Evolutionary conservation across 129 eudicot species (phyloP), one percentile per base, ranked within the genome.

Genomic region (Centella asiatica): DNA sequence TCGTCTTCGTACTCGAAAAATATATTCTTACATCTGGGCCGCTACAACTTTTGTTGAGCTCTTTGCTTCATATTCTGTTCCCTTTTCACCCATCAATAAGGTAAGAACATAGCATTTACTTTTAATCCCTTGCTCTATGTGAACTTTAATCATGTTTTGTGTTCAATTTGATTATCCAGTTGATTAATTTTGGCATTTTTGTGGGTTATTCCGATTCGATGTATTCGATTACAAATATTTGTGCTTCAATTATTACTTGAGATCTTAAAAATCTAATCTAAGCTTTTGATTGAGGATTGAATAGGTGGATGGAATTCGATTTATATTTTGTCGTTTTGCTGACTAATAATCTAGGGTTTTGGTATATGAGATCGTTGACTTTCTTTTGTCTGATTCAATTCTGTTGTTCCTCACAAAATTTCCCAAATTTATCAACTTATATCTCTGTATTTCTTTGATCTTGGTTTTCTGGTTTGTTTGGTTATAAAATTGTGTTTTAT

Each of bases 291-390:
- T 42, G 47, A 2, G 47, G 15, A 6, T 42, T 11, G 47, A 2
- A 2, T 42, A 14, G 15, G n/a, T 4, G 47, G 47, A 42, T 42
- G 47, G 17, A 42, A 42, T 42, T 42, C 15, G 4, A 42, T 42
- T 6, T 17, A 42, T 37, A 6, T 42, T 42, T 11, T 6, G 19
- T 42, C n/a, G 3, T 3, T 42, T 11, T 14, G 29, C 24, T 48
- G 17, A n/a, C n/a, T n/a, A 51, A 51, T 51, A 18, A 11, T 48
- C 54, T 48, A n/a, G 54, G 54, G 54, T n/a, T 22, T 48, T 48
- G 24, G 11, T 22, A 15, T 48, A 4, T 37, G 14, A 37, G 42
- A 37, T 37, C 0, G 42, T 7, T 37, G 8, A 37, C 1, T 6
- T 37, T 37, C 42, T 37, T 37, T 3, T 37, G 12, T 37, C 12